Conservation (phyloP, 257 asterid genomes). For the Dorcoceras hygrometricum region DNA sequence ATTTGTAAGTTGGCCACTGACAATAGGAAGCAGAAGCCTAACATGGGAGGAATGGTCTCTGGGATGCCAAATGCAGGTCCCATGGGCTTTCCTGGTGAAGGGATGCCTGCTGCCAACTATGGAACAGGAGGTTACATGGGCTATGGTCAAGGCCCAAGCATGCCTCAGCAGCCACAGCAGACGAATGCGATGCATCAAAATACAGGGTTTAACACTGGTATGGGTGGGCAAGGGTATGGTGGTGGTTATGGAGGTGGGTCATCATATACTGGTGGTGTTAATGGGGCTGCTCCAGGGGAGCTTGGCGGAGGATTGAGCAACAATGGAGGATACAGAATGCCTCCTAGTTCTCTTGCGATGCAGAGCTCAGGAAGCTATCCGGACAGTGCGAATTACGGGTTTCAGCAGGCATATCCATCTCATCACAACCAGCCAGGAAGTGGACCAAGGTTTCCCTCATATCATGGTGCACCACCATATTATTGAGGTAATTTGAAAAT, state of each 20-base stretch:
- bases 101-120: slow-evolving; percentile 42
- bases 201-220: slow-evolving; percentile 36
- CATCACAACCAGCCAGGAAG: slow-evolving; percentile 57
- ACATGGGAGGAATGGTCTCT: slow-evolving; percentile 50
- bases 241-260: slow-evolving; percentile 30
- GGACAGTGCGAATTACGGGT: slow-evolving; percentile 65
- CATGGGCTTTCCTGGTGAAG: slow-evolving; percentile 40
- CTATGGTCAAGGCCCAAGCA: slow-evolving; percentile 50
- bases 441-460: slow-evolving; percentile 74
- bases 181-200: slow-evolving; percentile 63
- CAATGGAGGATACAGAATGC: slow-evolving; percentile 68
- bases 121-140: slow-evolving; percentile 57
- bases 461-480: slow-evolving; percentile 87
- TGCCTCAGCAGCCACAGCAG: slow-evolving; percentile 65
- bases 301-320: slow-evolving; percentile 47
- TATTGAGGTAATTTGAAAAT: slow-evolving; percentile 58
- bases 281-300: slow-evolving; percentile 50
- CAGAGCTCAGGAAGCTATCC: slow-evolving; percentile 71
- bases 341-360: slow-evolving; percentile 56
- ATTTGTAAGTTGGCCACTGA: slow-evolving; percentile 92
- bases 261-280: slow-evolving; percentile 43
- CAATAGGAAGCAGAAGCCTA: slow-evolving; percentile 73
- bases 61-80: slow-evolving; percentile 51
- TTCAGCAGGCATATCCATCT: slow-evolving; percentile 45
- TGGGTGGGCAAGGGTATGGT: slow-evolving; percentile 60